These are phyloP conservation scores for Fusarium foetens DNA, from an alignment of 2,329 filamentous ascomycete genomes.

Conservation along the genomic window DNA sequence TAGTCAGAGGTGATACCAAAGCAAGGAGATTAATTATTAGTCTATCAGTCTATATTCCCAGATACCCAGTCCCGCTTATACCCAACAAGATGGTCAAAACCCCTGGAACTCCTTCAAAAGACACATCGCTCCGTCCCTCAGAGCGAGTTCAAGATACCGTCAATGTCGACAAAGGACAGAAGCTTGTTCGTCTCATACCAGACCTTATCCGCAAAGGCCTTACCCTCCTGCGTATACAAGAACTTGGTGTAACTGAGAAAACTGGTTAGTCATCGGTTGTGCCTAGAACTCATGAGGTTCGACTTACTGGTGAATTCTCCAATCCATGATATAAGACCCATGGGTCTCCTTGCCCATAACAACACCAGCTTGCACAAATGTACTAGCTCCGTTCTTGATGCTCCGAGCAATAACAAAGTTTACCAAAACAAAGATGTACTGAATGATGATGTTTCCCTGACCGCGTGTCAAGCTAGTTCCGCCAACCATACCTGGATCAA, in stretches of 20 bases:
- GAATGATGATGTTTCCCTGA: conserved; percentile 40
- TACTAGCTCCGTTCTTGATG: conserved; percentile 32
- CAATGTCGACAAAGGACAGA: conserved; percentile 47
- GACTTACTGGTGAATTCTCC: conserved; percentile 42
- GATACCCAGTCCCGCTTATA: too few species aligned
- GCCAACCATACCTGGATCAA: conserved; percentile 57
- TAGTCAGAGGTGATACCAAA: too few species aligned
- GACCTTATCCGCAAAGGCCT: conserved; percentile 48
- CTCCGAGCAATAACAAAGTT: conserved; percentile 28
- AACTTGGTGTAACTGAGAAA: conserved; percentile 8
- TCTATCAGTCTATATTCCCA: not conserved
- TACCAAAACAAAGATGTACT: not conserved
- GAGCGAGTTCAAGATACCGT: conserved; percentile 28
- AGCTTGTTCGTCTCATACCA: conserved; percentile 54
- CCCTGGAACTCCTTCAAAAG: too few species aligned
- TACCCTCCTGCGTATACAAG: conserved; percentile 50
- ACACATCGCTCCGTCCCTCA: not conserved
- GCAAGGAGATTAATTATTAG: not conserved
- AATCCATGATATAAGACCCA: conserved; percentile 40
- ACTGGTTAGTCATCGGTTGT: too few species aligned
- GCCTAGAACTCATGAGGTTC: too few species aligned
- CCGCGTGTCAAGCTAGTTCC: conserved; percentile 54
- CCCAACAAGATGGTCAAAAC: too few species aligned
- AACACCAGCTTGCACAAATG: conserved; percentile 36
- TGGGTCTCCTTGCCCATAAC: conserved; percentile 38